Evolutionary conservation across 2,329 filamentous ascomycete genomes (phyloP), one percentile per base, ranked within the genome.

Genomic region (Macrophomina tecta): DNA sequence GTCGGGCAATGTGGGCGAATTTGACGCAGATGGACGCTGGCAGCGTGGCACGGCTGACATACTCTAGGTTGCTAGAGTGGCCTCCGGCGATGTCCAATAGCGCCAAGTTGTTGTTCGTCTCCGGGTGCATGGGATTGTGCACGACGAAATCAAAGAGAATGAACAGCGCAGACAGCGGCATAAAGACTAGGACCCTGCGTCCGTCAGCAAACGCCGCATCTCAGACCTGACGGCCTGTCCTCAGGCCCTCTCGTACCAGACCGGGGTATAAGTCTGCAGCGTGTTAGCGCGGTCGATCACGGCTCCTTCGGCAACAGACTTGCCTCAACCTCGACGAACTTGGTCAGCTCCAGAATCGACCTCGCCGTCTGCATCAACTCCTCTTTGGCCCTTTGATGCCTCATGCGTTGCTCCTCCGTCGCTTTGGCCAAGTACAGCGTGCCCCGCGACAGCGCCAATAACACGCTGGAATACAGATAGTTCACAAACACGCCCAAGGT

Each of bases 31-130:
- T 69, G 1, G 78, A 80, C 0, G 74, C 74, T 0, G 78, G 80
- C 0, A 83, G 69, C 3, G 73, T 72, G 0, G 79, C 77, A 1
- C 72, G 73, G 16, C 79, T 80, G 9, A 76, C 75, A 62, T 76
- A 79, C 68, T 82, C 82, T 7, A 83, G 70, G 7, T 78, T 73
- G 56, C 77, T 80, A 52, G 83, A 83, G 68, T 83, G 79, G 1
- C 79, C 81, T 7, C 76, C 78, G 4, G 72, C 79, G 67, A 82
- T 76, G 53, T 82, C 81, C 9, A 83, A 72, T 0, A 81, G 72
- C 2, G 77, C 73, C 1, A 83, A 72, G 61, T 82, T 81, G 3
- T 69, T 74, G 46, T 64, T 71, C 0, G 75, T 80, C 40, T 81
- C 78, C 0, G 72, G 70, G 38, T 79, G 73, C 1, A 32, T 23